A percentile compares a stretch with the other conserved stretches of the same genome.
Evolutionary conservation across 495 filamentous ascomycete species (phyloP).

Genomic region (Hypoxylon trugodes): DNA sequence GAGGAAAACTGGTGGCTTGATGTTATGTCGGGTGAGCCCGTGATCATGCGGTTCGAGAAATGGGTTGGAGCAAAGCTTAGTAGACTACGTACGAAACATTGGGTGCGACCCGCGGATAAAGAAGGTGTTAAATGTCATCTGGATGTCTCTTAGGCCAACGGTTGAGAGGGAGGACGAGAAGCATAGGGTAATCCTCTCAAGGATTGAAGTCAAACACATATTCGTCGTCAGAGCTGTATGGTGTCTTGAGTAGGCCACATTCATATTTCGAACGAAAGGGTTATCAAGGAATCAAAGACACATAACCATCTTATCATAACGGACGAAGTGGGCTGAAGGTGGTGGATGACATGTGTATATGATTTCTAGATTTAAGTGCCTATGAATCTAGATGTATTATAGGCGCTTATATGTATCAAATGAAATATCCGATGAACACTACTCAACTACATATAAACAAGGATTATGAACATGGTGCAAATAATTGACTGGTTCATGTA

Average conservation of each 20-base stretch:
- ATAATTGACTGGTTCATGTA: too few relatives aligned
- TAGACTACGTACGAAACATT: not conserved
- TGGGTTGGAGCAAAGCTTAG: not conserved
- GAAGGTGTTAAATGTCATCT: too few relatives aligned
- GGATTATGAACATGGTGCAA: too few relatives aligned
- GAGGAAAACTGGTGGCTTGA: conserved; percentile 83
- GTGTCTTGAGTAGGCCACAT: too few relatives aligned
- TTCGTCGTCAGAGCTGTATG: too few relatives aligned
- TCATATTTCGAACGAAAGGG: too few relatives aligned
- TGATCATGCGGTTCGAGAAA: not conserved
- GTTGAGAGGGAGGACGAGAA: too few relatives aligned
- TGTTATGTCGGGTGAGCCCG: conserved; percentile 74
- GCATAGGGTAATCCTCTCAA: too few relatives aligned
- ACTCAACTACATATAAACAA: too few relatives aligned
- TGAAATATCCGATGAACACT: not conserved
- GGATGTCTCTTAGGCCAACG: too few relatives aligned
- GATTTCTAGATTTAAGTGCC: not conserved
- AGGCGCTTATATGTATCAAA: conserved; percentile 10
- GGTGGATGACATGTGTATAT: conserved; percentile 10
- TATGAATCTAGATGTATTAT: conserved; percentile 12
- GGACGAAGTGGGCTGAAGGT: conserved; percentile 7
- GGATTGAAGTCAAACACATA: too few relatives aligned
- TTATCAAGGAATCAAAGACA: not conserved
- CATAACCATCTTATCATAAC: not conserved
- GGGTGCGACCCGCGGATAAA: too few relatives aligned